Conservation (phyloP, 1,139 yeast species). For the Yamadazyma atlantica region DNA sequence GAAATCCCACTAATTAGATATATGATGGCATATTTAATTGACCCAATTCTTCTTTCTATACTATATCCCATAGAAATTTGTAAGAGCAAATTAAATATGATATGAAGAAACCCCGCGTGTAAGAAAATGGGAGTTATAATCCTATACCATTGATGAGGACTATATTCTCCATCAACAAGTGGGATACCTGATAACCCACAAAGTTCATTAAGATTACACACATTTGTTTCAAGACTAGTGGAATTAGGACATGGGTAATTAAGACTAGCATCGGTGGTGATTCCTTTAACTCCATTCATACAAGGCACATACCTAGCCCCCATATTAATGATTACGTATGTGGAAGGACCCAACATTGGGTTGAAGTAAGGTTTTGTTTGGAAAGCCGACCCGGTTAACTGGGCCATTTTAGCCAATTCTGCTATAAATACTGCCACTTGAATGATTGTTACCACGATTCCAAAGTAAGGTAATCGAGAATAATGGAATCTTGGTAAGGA, state of each 20-base stretch:
- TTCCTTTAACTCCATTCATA: constrained; percentile 53
- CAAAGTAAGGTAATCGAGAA: constrained; percentile 48
- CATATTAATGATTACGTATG: constrained; percentile 63
- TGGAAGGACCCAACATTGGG: constrained; percentile 82
- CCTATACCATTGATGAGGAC: constrained; percentile 71
- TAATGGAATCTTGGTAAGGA: constrained; percentile 42
- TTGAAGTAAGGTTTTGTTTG: constrained; percentile 73
- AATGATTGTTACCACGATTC: constrained; percentile 45
- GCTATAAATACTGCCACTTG: constrained; percentile 65
- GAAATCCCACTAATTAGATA: constrained; percentile 64
- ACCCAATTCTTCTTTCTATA: constrained; percentile 62
- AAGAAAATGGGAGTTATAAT: constrained; percentile 69
- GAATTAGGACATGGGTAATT: constrained; percentile 72
- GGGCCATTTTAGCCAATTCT: constrained; percentile 61
- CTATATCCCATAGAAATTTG: constrained; percentile 64
- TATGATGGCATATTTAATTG: constrained; percentile 52
- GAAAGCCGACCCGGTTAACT: constrained; percentile 64
- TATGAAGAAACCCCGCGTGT: constrained; percentile 75
- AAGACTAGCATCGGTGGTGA: constrained; percentile 50
- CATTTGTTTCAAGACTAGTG: constrained; percentile 53
- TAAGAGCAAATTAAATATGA: constrained; percentile 60
- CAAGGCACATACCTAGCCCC: constrained; percentile 77
- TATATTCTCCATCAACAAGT: constrained; percentile 23
- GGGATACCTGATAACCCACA: constrained; percentile 62
- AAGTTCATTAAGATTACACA: constrained; percentile 55